A percentile compares a stretch with the other conserved stretches of the same genome.
phyloP scores from a whole-genome alignment of 139 green algal genomes.

The Closterium sp. region DNA sequence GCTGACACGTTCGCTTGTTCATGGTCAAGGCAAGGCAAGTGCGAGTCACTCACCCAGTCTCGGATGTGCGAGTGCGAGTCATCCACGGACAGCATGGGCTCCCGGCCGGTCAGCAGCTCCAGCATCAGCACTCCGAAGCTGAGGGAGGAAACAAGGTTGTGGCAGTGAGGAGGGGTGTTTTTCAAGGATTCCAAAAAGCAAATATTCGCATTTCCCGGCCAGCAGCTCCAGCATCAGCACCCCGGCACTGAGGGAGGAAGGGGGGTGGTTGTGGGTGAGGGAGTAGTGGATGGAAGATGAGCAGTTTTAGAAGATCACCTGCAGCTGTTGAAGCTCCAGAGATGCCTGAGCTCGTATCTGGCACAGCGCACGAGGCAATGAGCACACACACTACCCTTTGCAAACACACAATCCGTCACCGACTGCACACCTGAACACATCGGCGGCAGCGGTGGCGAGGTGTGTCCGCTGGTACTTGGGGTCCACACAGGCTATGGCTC shows the following conservation, averaged over 20 bases:
- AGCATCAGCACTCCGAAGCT: background rate
- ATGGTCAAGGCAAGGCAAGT: too few species aligned
- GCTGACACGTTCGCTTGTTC: too few species aligned
- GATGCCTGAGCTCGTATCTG: background rate
- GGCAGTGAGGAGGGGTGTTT: background rate
- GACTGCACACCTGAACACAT: background rate
- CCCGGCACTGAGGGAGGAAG: background rate
- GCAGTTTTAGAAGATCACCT: background rate
- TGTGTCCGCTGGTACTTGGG: background rate
- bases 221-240: background rate
- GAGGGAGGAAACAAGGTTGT: background rate
- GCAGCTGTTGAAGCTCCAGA: background rate
- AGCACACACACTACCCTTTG: background rate
- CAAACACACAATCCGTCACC: background rate
- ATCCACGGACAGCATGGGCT: background rate
- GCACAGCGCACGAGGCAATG: background rate
- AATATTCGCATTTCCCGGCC: too few species aligned
- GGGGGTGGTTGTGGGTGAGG: background rate
- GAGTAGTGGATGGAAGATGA: background rate
- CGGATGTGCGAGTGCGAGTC: background rate
- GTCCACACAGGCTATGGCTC: background rate
- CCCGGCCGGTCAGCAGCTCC: background rate
- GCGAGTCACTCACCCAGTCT: background rate
- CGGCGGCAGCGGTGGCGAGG: background rate
- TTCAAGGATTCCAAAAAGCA: background rate